A percentile compares a stretch with the other conserved stretches of the same genome.
These are phyloP conservation scores for Aspergillus sp. DNA, from an alignment of 2,329 filamentous ascomycete genomes.

Conservation along the genomic window DNA sequence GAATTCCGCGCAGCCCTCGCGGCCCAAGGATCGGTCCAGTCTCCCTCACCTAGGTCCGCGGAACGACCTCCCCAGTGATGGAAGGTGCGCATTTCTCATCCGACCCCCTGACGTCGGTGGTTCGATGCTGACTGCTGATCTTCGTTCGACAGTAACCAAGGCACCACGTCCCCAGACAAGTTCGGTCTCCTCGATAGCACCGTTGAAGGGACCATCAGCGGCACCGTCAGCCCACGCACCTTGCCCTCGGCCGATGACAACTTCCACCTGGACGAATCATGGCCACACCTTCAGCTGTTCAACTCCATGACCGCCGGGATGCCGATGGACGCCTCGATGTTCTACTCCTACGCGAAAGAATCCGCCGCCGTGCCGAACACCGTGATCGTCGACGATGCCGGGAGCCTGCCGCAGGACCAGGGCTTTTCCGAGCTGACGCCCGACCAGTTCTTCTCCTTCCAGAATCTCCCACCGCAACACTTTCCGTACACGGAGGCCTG, in stretches of 20 bases:
- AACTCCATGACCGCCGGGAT: conserved; percentile 31
- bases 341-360: conserved; percentile 35
- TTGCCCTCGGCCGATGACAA: conserved; percentile 38
- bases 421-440: conserved; percentile 29
- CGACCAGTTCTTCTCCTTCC: conserved; percentile 30
- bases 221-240: conserved; percentile 38
- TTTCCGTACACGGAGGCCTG: conserved; percentile 31
- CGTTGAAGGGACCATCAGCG: conserved; percentile 31
- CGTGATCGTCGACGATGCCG: conserved; percentile 37
- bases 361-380: conserved; percentile 24
- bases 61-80: conserved; percentile 20
- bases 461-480: conserved; percentile 28
- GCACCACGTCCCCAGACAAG: conserved; percentile 31
- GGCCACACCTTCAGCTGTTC: conserved; percentile 38
- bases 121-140: conserved; percentile 12
- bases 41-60: conserved; percentile 24
- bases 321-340: conserved; percentile 30
- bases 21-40: conserved; percentile 20
- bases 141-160: conserved; percentile 28
- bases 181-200: conserved; percentile 29
- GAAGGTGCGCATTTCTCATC: conserved; percentile 26
- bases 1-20: conserved; percentile 28
- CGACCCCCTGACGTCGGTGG: not conserved
- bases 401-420: conserved; percentile 27
- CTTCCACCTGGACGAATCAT: conserved; percentile 37